phyloP scores from a whole-genome alignment of 108 stramenopile genomes.

The Cyclotella distinguenda region DNA sequence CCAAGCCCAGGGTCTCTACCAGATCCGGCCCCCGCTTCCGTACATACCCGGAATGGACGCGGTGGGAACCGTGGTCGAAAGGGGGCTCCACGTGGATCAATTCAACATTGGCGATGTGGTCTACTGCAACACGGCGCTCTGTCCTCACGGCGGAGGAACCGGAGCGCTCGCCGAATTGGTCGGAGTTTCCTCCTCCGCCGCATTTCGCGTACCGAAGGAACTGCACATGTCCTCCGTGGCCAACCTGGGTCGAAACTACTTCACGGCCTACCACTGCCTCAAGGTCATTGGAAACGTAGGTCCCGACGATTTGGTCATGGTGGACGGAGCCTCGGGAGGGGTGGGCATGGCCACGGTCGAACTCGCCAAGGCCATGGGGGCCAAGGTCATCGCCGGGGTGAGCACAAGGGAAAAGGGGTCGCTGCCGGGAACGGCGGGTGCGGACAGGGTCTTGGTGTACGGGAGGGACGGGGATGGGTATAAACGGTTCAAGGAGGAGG shows the following conservation, averaged over 20 bases:
- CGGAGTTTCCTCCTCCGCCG: constrained; percentile 34
- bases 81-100: constrained; percentile 38
- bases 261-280: constrained; percentile 68
- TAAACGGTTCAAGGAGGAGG: constrained; percentile 55
- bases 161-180: constrained; percentile 60
- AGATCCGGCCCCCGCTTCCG: constrained; percentile 60
- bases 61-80: constrained; percentile 56
- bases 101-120: constrained; percentile 63
- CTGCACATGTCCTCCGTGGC: constrained; percentile 49
- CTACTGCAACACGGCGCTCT: constrained; percentile 51
- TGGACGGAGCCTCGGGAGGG: constrained; percentile 74
- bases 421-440: constrained; percentile 46
- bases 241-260: constrained; percentile 71
- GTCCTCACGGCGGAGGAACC: constrained; percentile 46
- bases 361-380: constrained; percentile 69
- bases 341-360: constrained; percentile 81
- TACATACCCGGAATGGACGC: constrained; percentile 75
- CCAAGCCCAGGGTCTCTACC: constrained; percentile 67
- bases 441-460: constrained; percentile 63
- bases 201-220: constrained; percentile 51
- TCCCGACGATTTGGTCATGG: constrained; percentile 53
- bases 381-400: constrained; percentile 72
- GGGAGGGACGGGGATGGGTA: constrained; percentile 47
- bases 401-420: constrained; percentile 45
- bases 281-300: constrained; percentile 57